Percentiles rank a stretch among this genome's conserved stretches.
phyloP scores from a whole-genome alignment of 352 stramenopile genomes.

The Phytophthora syringae region DNA sequence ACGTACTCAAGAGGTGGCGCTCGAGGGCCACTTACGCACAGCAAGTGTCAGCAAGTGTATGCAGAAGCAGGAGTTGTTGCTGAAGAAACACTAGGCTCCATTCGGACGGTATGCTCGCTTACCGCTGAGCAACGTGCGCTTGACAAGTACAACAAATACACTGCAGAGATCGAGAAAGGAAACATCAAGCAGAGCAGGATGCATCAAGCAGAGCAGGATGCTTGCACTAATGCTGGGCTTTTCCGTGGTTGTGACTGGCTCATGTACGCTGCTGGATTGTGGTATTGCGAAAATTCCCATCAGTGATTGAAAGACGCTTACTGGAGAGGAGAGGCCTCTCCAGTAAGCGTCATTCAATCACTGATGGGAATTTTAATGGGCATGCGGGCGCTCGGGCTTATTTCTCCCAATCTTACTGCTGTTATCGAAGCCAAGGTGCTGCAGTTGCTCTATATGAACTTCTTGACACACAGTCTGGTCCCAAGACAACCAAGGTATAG shows the following conservation, averaged over 20 bases:
- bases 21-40: conserved; percentile 3
- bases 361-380: conserved; percentile 44
- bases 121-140: conserved; percentile 33
- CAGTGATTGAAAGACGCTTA: too few species aligned
- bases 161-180: conserved; percentile 15
- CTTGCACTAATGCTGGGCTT: conserved; percentile 26
- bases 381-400: conserved; percentile 32
- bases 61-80: neutral
- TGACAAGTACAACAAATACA: conserved; percentile 26
- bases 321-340: too few species aligned
- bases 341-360: too few species aligned
- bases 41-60: conserved; percentile 26
- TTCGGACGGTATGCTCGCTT: conserved; percentile 18
- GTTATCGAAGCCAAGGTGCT: conserved; percentile 25
- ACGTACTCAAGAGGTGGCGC: conserved; percentile 10
- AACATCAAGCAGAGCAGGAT: conserved; percentile 27
- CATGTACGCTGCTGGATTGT: conserved; percentile 34
- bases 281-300: too few species aligned
- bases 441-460: conserved; percentile 43
- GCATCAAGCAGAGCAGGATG: conserved; percentile 18
- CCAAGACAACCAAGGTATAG: conserved; percentile 25
- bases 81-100: neutral
- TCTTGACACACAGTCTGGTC: conserved; percentile 40
- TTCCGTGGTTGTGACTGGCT: conserved; percentile 30
- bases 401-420: conserved; percentile 40